These are phyloP conservation scores for Penicillium herquei DNA, from an alignment of 495 filamentous ascomycete genomes.

Conservation along the genomic window DNA sequence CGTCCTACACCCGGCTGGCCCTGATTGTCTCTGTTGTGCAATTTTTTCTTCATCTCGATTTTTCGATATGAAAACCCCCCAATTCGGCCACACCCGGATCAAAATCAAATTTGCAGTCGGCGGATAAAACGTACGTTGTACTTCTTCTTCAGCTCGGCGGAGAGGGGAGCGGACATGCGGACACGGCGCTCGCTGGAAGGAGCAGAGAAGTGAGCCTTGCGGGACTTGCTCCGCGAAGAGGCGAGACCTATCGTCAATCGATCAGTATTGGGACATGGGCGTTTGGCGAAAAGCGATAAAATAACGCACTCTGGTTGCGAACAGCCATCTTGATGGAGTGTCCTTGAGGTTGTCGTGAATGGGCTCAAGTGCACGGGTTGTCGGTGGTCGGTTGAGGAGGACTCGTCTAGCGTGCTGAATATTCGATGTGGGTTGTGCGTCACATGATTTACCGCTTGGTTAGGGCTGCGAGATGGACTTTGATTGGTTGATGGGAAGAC, in stretches of 20 bases:
- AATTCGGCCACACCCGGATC: neutral
- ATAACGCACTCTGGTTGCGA: slow-evolving; percentile 38
- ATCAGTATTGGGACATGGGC: slow-evolving; percentile 22
- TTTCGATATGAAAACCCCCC: neutral
- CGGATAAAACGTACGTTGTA: slow-evolving; percentile 67
- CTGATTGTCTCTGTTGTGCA: neutral
- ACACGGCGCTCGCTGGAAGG: slow-evolving; percentile 86
- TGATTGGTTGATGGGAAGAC: slow-evolving; percentile 21
- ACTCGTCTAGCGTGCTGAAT: slow-evolving; percentile 25
- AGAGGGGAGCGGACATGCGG: slow-evolving; percentile 91
- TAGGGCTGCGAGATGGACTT: slow-evolving; percentile 13
- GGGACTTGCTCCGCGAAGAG: slow-evolving; percentile 93
- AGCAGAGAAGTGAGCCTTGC: slow-evolving; percentile 94
- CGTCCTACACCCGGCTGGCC: neutral
- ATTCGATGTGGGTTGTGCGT: slow-evolving; percentile 40
- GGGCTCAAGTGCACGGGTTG: slow-evolving; percentile 36
- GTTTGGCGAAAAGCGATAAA: slow-evolving; percentile 26
- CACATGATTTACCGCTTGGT: slow-evolving; percentile 39
- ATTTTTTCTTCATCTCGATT: slow-evolving; percentile 1
- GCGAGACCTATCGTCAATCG: slow-evolving; percentile 52
- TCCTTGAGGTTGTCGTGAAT: slow-evolving; percentile 29
- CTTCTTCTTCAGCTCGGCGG: slow-evolving; percentile 94
- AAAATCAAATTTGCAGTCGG: slow-evolving; percentile 1
- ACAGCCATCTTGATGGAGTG: slow-evolving; percentile 41
- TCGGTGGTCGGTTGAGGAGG: slow-evolving; percentile 35